Evolutionary conservation across 352 stramenopile genomes (phyloP).

Genomic region (Globisporangium nunn): DNA sequence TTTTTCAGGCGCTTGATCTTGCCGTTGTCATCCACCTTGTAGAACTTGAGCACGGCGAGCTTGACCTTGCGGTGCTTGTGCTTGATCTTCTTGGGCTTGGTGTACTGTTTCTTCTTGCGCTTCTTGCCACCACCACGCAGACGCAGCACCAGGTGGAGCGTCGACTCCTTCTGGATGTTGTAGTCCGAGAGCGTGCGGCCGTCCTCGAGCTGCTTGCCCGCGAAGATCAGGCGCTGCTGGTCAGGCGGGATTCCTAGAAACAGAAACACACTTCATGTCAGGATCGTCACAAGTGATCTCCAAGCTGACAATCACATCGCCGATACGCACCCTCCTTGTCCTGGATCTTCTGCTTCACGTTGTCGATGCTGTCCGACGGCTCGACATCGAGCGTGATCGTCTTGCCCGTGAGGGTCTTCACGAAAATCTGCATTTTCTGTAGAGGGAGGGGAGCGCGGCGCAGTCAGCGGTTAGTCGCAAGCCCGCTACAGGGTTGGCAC

Average conservation of each 20-base stretch:
- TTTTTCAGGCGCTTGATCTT: slow-evolving; percentile 98
- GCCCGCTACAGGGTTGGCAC: slow-evolving; percentile 1
- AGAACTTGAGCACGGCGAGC: slow-evolving; percentile 96
- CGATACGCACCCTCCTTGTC: slow-evolving; percentile 95
- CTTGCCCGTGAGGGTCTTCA: slow-evolving; percentile 96
- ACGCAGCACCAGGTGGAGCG: slow-evolving; percentile 96
- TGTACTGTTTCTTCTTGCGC: slow-evolving; percentile 99
- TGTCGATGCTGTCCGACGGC: slow-evolving; percentile 97
- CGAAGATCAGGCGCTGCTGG: slow-evolving; percentile 98
- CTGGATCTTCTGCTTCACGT: slow-evolving; percentile 99
- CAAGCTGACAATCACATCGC: too few relatives aligned
- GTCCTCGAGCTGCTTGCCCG: slow-evolving; percentile 99
- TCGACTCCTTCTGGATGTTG: slow-evolving; percentile 97
- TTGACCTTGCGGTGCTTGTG: slow-evolving; percentile 97
- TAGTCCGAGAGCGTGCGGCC: slow-evolving; percentile 91
- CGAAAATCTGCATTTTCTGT: slow-evolving; percentile 93
- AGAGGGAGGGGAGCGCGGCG: not conserved
- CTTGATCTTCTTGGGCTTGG: slow-evolving; percentile 99
- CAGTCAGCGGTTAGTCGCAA: slow-evolving; percentile 6
- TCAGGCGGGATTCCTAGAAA: slow-evolving; percentile 92
- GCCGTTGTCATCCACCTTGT: slow-evolving; percentile 94
- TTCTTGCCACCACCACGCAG: slow-evolving; percentile 96
- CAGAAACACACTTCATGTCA: slow-evolving; percentile 97
- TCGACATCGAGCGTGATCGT: slow-evolving; percentile 86
- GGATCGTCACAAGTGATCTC: slow-evolving; percentile 87